Evolutionary conservation across 306 rosid genomes (phyloP).

Genomic region (Lupinus albus): DNA sequence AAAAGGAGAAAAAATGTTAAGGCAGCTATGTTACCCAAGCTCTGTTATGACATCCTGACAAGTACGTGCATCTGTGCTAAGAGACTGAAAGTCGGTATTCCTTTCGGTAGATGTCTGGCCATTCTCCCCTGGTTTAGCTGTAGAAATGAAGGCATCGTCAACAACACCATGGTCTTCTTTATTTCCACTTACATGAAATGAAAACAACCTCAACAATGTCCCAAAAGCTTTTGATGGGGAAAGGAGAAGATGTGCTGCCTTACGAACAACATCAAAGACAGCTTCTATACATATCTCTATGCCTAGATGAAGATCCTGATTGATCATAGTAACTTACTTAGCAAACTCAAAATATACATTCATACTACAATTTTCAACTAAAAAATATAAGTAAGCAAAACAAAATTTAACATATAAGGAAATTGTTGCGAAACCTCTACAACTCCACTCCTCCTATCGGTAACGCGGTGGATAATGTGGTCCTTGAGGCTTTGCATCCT

Average conservation of each 20-base stretch:
- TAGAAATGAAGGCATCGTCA: constrained; percentile 41
- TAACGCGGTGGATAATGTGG: constrained; percentile 68
- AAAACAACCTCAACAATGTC: constrained; percentile 47
- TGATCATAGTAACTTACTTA: constrained; percentile 32
- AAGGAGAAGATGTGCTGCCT: constrained; percentile 74
- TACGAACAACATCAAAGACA: constrained; percentile 69
- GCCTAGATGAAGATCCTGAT: constrained; percentile 88
- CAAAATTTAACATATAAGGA: constrained; percentile 11
- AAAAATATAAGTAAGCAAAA: constrained; percentile 8
- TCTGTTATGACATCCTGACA: constrained; percentile 97
- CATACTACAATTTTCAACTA: not conserved
- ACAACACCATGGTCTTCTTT: constrained; percentile 36
- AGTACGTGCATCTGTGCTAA: constrained; percentile 90
- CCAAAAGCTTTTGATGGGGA: constrained; percentile 68
- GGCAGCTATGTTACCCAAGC: constrained; percentile 61
- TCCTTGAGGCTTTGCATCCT: constrained; percentile 68
- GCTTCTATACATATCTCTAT: constrained; percentile 82
- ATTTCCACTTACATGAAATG: constrained; percentile 38
- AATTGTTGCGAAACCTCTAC: constrained; percentile 65
- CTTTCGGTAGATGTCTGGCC: constrained; percentile 54
- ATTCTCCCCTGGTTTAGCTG: constrained; percentile 60
- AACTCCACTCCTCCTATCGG: constrained; percentile 90
- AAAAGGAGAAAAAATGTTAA: constrained; percentile 29
- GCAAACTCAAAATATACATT: constrained; percentile 20
- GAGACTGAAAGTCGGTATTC: constrained; percentile 55